Conservation (phyloP, 2,329 filamentous ascomycete species). For the Biscogniauxia sp. region DNA sequence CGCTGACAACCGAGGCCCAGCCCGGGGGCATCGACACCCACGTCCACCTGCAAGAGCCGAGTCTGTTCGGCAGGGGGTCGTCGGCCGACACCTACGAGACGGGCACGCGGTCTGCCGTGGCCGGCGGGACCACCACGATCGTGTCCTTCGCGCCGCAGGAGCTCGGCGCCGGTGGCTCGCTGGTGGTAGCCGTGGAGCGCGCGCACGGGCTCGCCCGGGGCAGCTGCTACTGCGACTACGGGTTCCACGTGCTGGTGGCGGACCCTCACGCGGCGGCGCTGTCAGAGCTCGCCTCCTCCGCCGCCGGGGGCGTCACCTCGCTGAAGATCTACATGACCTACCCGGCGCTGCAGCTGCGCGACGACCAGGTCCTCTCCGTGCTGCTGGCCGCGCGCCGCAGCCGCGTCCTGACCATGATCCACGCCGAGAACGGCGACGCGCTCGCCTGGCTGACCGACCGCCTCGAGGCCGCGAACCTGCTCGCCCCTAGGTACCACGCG, state of each 20-base stretch:
- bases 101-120: constrained; percentile 53
- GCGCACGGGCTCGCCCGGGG: constrained; percentile 44
- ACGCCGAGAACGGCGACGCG: constrained; percentile 53
- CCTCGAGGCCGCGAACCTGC: constrained; percentile 46
- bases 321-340: constrained; percentile 49
- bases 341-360: constrained; percentile 46
- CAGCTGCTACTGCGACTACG: constrained; percentile 55
- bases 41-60: constrained; percentile 40
- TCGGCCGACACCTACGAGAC: constrained; percentile 37
- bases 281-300: constrained; percentile 38
- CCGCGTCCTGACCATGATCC: constrained; percentile 52
- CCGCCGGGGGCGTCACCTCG: constrained; percentile 38
- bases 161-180: constrained; percentile 41
- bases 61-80: constrained; percentile 32
- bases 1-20: constrained; percentile 8
- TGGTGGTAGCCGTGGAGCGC: constrained; percentile 43
- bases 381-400: constrained; percentile 43
- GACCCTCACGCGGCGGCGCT: constrained; percentile 21
- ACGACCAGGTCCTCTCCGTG: constrained; percentile 49
- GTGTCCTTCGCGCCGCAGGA: constrained; percentile 56
- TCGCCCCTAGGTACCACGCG: constrained; percentile 51
- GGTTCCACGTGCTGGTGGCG: constrained; percentile 41
- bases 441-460: constrained; percentile 53
- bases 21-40: constrained; percentile 41
- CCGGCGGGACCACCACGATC: constrained; percentile 58